Percentiles rank a stretch among this genome's conserved stretches.
phyloP scores from a whole-genome alignment of 2,329 filamentous ascomycete species.

The Pseudogymnoascus sp. region DNA sequence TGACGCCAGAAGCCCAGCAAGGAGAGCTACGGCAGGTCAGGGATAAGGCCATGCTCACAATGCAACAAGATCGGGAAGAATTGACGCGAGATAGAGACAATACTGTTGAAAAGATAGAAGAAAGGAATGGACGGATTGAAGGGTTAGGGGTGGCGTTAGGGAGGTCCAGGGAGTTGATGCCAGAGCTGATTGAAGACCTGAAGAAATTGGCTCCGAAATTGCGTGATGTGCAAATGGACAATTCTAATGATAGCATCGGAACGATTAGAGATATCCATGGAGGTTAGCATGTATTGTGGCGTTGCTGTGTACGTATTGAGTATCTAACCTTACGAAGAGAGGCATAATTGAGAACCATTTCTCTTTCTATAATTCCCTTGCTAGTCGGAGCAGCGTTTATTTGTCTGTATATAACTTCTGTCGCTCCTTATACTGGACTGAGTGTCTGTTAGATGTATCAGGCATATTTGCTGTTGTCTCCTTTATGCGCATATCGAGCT shows the following conservation, averaged over 20 bases:
- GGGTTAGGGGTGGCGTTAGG: neutral
- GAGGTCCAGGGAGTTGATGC: neutral
- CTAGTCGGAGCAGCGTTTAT: neutral
- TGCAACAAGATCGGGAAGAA: neutral
- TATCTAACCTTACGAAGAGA: neutral
- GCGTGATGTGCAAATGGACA: neutral
- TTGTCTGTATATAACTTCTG: neutral
- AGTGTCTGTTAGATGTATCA: neutral
- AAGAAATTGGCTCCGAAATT: neutral
- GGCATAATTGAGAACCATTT: neutral
- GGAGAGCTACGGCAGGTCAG: neutral
- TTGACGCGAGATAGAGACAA: neutral
- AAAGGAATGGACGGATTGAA: neutral
- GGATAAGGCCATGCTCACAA: neutral
- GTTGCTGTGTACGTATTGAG: neutral
- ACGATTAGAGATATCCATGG: neutral
- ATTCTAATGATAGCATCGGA: neutral
- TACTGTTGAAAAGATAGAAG: neutral
- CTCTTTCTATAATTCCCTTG: neutral
- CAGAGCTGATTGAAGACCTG: neutral
- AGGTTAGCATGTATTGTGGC: neutral
- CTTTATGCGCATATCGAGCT: neutral
- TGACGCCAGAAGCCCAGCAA: neutral
- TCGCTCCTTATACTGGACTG: neutral
- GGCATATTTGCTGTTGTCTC: neutral